Conservation (phyloP, 306 rosid species). For the Boehmeria nivea region DNA sequence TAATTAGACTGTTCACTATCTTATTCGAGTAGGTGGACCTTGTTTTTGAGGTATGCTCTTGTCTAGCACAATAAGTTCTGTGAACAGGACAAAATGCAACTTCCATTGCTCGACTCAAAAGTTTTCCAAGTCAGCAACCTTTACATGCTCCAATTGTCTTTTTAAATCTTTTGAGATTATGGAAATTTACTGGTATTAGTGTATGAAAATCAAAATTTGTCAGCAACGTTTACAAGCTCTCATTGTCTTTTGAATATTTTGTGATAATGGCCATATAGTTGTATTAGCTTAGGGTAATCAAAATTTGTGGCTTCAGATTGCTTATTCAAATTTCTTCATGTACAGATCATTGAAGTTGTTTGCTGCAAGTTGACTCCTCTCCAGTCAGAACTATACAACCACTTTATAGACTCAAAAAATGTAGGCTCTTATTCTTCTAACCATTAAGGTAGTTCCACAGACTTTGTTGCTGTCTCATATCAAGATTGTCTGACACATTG, state of each 20-base stretch:
- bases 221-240: too few species aligned
- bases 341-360: conserved; percentile 92
- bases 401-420: conserved; percentile 85
- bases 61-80: too few species aligned
- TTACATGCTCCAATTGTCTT: too few species aligned
- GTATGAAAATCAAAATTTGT: conserved; percentile 1
- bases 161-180: too few species aligned
- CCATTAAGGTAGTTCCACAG: conserved; percentile 10
- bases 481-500: conserved; percentile 21
- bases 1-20: too few species aligned
- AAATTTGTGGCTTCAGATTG: conserved; percentile 11
- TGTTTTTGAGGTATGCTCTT: too few species aligned
- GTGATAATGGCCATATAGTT: too few species aligned
- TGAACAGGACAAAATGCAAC: too few species aligned
- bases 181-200: not conserved
- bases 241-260: too few species aligned
- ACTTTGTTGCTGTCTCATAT: conserved; percentile 7
- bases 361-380: conserved; percentile 96
- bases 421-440: conserved; percentile 44
- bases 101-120: too few species aligned
- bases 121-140: too few species aligned
- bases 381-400: conserved; percentile 81
- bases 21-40: too few species aligned
- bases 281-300: conserved; percentile 1
- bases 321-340: conserved; percentile 15